phyloP scores from a whole-genome alignment of 257 asterid genomes.

The Jaltomata sinuosa region DNA sequence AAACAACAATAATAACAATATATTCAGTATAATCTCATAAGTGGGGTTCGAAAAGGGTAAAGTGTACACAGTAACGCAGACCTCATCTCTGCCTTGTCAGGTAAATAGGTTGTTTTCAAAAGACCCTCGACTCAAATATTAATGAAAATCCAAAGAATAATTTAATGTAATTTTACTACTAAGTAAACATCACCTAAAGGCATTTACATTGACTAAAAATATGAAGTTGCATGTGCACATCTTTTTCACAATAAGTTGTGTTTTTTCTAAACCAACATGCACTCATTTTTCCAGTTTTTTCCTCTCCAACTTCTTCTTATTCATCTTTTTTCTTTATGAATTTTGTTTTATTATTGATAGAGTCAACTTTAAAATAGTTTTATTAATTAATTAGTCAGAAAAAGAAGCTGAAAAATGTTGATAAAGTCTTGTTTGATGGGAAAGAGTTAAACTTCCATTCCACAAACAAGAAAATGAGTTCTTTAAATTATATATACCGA shows the following conservation, averaged over 20 bases:
- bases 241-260: not conserved
- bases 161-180: not conserved
- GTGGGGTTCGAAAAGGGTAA: too few species aligned
- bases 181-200: not conserved
- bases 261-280: not conserved
- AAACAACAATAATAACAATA: too few species aligned
- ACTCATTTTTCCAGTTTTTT: not conserved
- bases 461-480: not conserved
- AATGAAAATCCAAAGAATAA: not conserved
- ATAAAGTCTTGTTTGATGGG: not conserved
- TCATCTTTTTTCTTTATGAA: not conserved
- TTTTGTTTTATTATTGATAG: not conserved
- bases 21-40: too few species aligned
- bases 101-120: too few species aligned
- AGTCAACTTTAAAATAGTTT: not conserved
- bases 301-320: not conserved
- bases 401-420: conserved; percentile 10
- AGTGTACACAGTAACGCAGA: too few species aligned
- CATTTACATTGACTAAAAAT: not conserved
- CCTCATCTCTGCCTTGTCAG: too few species aligned
- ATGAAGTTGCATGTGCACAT: not conserved
- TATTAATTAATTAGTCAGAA: conserved; percentile 6
- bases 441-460: not conserved
- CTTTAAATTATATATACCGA: not conserved
- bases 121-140: too few species aligned